Conservation (phyloP, 345 rosid genomes). For the Eucalyptus decipiens region DNA sequence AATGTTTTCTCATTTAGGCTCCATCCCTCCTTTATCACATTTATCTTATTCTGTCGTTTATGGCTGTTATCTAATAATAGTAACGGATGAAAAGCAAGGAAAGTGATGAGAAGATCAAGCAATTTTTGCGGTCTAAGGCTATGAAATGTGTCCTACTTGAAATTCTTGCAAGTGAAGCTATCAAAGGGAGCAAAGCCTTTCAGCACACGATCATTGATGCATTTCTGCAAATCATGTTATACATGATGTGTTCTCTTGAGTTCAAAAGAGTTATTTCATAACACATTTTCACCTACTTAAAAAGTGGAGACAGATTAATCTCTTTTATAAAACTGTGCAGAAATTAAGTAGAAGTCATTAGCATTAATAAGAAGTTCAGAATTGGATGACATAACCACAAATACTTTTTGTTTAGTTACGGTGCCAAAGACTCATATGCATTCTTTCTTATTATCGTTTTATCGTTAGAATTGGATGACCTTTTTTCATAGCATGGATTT, state of each 20-base stretch:
- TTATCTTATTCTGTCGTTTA: background rate
- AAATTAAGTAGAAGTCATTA: background rate
- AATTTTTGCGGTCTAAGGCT: background rate
- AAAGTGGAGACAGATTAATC: background rate
- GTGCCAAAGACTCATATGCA: too few relatives aligned
- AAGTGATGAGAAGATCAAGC: background rate
- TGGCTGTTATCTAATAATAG: background rate
- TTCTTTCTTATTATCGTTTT: fast-evolving
- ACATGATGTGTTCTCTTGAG: background rate
- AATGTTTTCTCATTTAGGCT: background rate
- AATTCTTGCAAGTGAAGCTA: background rate
- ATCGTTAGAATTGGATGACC: too few relatives aligned
- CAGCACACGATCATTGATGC: background rate
- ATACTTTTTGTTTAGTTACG: background rate
- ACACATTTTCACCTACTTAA: background rate
- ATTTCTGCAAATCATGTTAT: background rate
- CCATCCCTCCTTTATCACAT: fast-evolving
- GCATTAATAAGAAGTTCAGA: background rate
- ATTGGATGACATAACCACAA: background rate
- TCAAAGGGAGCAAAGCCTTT: background rate
- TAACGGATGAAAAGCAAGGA: background rate
- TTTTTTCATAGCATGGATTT: too few relatives aligned
- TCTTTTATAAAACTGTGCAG: background rate
- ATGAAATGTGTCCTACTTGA: background rate
- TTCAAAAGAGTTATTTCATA: background rate